These are phyloP conservation scores for Penicillium hesseltinei DNA, from an alignment of 2,329 filamentous ascomycete species.

Conservation along the genomic window DNA sequence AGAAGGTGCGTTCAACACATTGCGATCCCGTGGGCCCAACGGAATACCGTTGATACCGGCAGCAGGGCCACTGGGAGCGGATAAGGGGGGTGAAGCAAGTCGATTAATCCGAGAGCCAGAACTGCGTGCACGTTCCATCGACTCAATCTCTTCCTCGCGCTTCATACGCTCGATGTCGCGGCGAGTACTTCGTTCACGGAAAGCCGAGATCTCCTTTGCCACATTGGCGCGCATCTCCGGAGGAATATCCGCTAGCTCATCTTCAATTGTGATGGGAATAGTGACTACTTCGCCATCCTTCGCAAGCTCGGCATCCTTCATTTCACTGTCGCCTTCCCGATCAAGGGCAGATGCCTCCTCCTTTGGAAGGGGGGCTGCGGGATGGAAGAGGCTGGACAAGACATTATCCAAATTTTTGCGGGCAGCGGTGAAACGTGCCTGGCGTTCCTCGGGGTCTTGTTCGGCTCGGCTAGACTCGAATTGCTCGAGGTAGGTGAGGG, in stretches of 20 bases:
- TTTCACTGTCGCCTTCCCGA: constrained; percentile 64
- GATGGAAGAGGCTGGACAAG: constrained; percentile 71
- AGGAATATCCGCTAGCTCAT: constrained; percentile 92
- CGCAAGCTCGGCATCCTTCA: constrained; percentile 61
- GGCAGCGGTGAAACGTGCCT: constrained; percentile 69
- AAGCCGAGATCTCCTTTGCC: constrained; percentile 88
- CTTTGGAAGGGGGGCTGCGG: constrained; percentile 50
- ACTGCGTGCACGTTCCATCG: constrained; percentile 74
- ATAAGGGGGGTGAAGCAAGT: constrained; percentile 67
- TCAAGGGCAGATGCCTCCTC: constrained; percentile 53
- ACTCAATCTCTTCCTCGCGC: constrained; percentile 89
- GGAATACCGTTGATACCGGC: constrained; percentile 72
- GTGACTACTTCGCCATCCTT: constrained; percentile 78
- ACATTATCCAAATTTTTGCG: constrained; percentile 66
- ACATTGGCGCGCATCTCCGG: constrained; percentile 95
- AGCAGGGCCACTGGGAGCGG: constrained; percentile 61
- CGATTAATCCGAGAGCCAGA: constrained; percentile 62
- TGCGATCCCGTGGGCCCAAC: constrained; percentile 66
- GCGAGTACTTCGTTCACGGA: constrained; percentile 85
- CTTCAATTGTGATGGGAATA: constrained; percentile 81
- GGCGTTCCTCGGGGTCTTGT: constrained; percentile 58
- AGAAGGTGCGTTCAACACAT: constrained; percentile 72
- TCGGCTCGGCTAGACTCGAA: constrained; percentile 68
- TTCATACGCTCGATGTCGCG: constrained; percentile 84
- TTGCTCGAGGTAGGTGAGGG: constrained; percentile 79